Base-by-base conservation (phyloP, 2,329 filamentous ascomycete species). In the Apiospora koreana region DNA sequence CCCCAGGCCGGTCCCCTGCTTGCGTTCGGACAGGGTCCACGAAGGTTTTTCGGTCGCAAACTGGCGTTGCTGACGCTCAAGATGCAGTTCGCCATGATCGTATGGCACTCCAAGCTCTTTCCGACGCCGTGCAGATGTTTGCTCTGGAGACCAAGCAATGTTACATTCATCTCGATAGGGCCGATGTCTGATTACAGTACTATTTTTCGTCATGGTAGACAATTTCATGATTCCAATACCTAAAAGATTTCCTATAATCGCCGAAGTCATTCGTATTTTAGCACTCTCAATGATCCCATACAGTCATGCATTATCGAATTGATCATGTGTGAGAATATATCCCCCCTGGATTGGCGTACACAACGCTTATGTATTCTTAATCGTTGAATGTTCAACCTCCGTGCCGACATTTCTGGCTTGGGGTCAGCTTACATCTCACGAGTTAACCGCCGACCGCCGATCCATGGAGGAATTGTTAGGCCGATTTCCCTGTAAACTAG, bases 141-240 rank as follows among this genome's bases (percentile, higher is more conserved):
- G 76, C 78, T n/a, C 74, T 76, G 69, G 77, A 80, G 70, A 78
- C 79, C 65, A 76, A 71, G 23, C 72, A 76, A 54, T 79, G 77
- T 48, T 80, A 75, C 67, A 71, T 80, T 23, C 72, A 77, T 6
- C 54, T 76, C 8, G 71, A 72, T 69, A 68, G 41, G 66, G 35
- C 66, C 1, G 54, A 62, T n/a, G 4, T 14, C 3, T 62, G 18
- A 62, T n/a, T 6, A 1, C 18, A n/a, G 2, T 43, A 43, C 16
- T 18, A 43, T 12, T 16, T 43, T 35, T 35, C n/a, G n/a, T 35
- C 35, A 8, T 8, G 35, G 3, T 35, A 35, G 35, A 3, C 35
- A 35, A 35, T 4, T 35, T 4, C 35, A 35, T 35, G 4, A 35
- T 3, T 8, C 8, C 35, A 35, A 35, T 8, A 35, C 3, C 35